Conservation (phyloP, 768 basidiomycete species). For the Mrakia gelida region DNA sequence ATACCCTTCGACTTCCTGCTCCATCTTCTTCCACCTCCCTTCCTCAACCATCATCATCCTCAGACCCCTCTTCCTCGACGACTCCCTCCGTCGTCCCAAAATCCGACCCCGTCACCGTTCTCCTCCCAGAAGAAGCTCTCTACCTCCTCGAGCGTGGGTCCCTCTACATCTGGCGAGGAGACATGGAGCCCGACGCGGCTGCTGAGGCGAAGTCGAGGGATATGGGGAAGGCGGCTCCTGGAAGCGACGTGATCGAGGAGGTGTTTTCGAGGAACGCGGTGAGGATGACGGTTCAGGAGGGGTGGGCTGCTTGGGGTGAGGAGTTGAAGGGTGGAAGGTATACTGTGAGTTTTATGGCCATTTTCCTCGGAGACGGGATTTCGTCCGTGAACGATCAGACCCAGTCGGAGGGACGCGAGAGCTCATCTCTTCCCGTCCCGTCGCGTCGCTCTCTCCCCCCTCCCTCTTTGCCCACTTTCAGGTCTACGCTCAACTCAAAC, state of each 20-base stretch:
- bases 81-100: slow-evolving; percentile 41
- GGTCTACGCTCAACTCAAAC: slow-evolving; percentile 89
- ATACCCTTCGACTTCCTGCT: slow-evolving; percentile 58
- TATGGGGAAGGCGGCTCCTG: not conserved
- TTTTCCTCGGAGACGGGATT: no score
- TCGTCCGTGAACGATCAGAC: not conserved
- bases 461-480: slow-evolving; percentile 40
- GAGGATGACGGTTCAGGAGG: slow-evolving; percentile 36
- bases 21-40: no score
- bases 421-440: not conserved
- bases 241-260: slow-evolving; percentile 32
- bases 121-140: slow-evolving; percentile 90
- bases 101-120: slow-evolving; percentile 34
- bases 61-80: slow-evolving; percentile 37
- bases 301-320: slow-evolving; percentile 37
- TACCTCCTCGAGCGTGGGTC: slow-evolving; percentile 89
- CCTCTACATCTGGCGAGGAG: slow-evolving; percentile 73
- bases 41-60: no score
- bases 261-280: slow-evolving; percentile 25
- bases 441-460: not conserved
- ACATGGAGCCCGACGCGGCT: slow-evolving; percentile 36
- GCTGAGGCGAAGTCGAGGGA: slow-evolving; percentile 1
- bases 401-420: not conserved
- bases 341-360: slow-evolving; percentile 55
- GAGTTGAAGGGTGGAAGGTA: slow-evolving; percentile 52